A percentile compares a stretch with the other conserved stretches of the same genome.
Evolutionary conservation across 2,329 filamentous ascomycete genomes (phyloP).

Genomic region (Sodiomyces alkalinus): DNA sequence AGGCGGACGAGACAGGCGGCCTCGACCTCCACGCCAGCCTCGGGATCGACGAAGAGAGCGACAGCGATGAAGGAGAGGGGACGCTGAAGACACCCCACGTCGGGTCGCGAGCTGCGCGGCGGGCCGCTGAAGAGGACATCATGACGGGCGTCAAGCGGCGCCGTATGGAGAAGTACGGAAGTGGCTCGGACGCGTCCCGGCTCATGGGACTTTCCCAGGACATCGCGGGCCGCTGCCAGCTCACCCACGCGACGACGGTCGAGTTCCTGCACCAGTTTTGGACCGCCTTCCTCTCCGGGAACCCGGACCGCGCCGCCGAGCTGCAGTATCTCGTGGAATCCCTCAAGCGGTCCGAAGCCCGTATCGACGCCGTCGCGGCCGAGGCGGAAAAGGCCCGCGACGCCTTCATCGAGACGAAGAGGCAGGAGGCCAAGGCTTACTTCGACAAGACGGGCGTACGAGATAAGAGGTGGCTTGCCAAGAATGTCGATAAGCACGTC

Average conservation of each 20-base stretch:
- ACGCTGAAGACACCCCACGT: slow-evolving; percentile 40
- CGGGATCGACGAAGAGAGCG: slow-evolving; percentile 55
- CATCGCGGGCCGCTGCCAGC: slow-evolving; percentile 40
- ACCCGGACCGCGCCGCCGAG: slow-evolving; percentile 65
- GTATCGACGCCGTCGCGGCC: slow-evolving; percentile 66
- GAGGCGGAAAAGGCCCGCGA: slow-evolving; percentile 65
- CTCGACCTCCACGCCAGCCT: slow-evolving; percentile 48
- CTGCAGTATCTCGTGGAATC: slow-evolving; percentile 72
- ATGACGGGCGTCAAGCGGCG: slow-evolving; percentile 48
- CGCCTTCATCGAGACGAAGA: slow-evolving; percentile 48
- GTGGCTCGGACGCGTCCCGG: slow-evolving; percentile 14
- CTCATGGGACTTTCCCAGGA: slow-evolving; percentile 32
- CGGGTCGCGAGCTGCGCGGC: slow-evolving; percentile 53
- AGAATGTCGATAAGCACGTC: slow-evolving; percentile 48
- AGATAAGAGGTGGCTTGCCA: slow-evolving; percentile 47
- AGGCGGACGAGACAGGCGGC: slow-evolving; percentile 30
- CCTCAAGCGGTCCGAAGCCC: slow-evolving; percentile 57
- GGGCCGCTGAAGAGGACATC: slow-evolving; percentile 49
- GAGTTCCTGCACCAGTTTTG: slow-evolving; percentile 98
- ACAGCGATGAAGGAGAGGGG: slow-evolving; percentile 52
- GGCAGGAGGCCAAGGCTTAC: slow-evolving; percentile 54
- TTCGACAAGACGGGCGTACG: slow-evolving; percentile 62
- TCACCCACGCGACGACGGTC: slow-evolving; percentile 81
- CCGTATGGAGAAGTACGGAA: slow-evolving; percentile 41
- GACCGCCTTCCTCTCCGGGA: slow-evolving; percentile 79